A percentile compares a stretch with the other conserved stretches of the same genome.
phyloP scores from a whole-genome alignment of 495 filamentous ascomycete species.

The Diplogelasinospora grovesii region DNA sequence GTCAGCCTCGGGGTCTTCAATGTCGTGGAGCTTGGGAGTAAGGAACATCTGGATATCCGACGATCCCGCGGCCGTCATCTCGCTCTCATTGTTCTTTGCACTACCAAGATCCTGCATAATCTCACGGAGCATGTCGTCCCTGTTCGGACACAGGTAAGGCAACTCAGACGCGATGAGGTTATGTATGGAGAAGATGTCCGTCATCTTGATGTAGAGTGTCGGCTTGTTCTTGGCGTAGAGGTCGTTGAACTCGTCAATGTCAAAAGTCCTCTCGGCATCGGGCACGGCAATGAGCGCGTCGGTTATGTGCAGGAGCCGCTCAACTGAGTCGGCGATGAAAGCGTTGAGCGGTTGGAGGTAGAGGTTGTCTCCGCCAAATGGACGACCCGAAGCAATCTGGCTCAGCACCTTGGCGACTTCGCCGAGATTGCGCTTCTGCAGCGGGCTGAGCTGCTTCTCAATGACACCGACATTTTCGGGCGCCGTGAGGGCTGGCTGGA shows the following conservation, averaged over 20 bases:
- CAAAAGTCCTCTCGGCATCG: slow-evolving; percentile 82
- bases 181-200: slow-evolving; percentile 95
- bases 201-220: slow-evolving; percentile 96
- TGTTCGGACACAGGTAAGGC: slow-evolving; percentile 62
- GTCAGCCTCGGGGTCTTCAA: slow-evolving; percentile 88
- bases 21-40: slow-evolving; percentile 82
- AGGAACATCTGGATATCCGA: slow-evolving; percentile 89
- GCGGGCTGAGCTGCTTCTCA: slow-evolving; percentile 76
- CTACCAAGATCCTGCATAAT: slow-evolving; percentile 88
- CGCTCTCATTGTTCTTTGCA: slow-evolving; percentile 89
- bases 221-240: slow-evolving; percentile 92
- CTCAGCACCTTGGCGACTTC: slow-evolving; percentile 88
- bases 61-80: slow-evolving; percentile 78
- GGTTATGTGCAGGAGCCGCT: slow-evolving; percentile 70
- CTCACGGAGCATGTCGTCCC: slow-evolving; percentile 86
- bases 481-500: slow-evolving; percentile 77
- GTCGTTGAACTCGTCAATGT: slow-evolving; percentile 98
- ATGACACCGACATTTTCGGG: slow-evolving; percentile 88
- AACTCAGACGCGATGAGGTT: slow-evolving; percentile 77
- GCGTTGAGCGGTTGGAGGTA: slow-evolving; percentile 91
- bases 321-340: slow-evolving; percentile 79
- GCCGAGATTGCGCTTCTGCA: slow-evolving; percentile 86
- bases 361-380: slow-evolving; percentile 90
- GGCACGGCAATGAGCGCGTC: slow-evolving; percentile 69
- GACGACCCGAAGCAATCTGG: slow-evolving; percentile 75